Evolutionary conservation across 208 protist genomes (phyloP).

Genomic region (Strigomonas oncopelti): DNA sequence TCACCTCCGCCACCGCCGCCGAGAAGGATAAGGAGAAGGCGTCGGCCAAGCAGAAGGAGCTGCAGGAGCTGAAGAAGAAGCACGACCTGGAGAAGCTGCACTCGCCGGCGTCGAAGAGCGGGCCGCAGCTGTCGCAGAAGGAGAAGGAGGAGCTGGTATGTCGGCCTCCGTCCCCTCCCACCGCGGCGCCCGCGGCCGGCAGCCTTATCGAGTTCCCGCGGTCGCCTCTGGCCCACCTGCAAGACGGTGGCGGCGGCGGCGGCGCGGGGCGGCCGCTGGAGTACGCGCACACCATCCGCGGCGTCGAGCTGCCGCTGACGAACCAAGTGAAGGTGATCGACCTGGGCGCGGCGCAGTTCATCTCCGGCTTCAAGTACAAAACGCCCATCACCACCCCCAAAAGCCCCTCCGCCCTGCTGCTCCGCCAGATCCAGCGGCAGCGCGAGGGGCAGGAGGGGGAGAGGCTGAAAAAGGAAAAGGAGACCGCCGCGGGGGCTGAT

Average conservation of each 20-base stretch:
- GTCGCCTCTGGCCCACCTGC: not conserved
- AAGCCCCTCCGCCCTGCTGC: conserved; percentile 28
- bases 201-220: not conserved
- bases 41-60: not conserved
- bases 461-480: too few species aligned
- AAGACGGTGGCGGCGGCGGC: conserved; percentile 1
- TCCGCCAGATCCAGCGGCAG: not conserved
- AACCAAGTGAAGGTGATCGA: conserved; percentile 75
- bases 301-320: conserved; percentile 45
- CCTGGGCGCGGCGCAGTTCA: conserved; percentile 62
- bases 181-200: not conserved
- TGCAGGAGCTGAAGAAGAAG: too few species aligned
- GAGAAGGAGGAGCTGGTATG: too few species aligned
- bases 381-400: conserved; percentile 17
- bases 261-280: conserved; percentile 6
- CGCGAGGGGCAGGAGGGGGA: too few species aligned
- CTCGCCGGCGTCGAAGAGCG: too few species aligned
- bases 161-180: not conserved
- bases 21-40: conserved; percentile 17
- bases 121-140: too few species aligned
- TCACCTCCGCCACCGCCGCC: not conserved
- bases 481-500: too few species aligned
- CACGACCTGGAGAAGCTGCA: not conserved
- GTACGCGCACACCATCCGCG: not conserved
- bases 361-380: conserved; percentile 36